Conservation (phyloP, 2,329 filamentous ascomycete species). For the Rutstroemia sp. region DNA sequence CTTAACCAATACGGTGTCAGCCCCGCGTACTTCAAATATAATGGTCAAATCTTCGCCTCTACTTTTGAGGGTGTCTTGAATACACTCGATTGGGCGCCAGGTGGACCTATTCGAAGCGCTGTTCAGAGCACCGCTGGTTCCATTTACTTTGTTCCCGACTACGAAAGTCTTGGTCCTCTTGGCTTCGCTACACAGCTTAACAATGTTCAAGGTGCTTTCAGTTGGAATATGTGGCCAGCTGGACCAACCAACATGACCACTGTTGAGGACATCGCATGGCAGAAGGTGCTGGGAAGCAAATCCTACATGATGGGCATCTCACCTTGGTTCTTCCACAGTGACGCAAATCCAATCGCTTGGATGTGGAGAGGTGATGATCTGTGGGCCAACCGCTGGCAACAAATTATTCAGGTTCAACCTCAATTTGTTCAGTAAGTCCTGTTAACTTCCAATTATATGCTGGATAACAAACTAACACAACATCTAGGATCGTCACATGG, state of each 20-base stretch:
- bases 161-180: conserved; percentile 33
- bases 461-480: conserved; percentile 13
- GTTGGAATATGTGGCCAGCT: conserved; percentile 39
- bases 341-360: conserved; percentile 53
- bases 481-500: conserved; percentile 36
- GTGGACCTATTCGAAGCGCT: conserved; percentile 31
- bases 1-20: conserved; percentile 29
- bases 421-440: conserved; percentile 35
- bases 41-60: conserved; percentile 38
- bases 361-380: conserved; percentile 53
- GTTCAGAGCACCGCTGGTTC: conserved; percentile 17
- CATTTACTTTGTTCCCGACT: conserved; percentile 41
- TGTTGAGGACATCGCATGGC: conserved; percentile 35
- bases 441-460: conserved; percentile 12
- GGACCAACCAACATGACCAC: conserved; percentile 31
- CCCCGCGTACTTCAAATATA: conserved; percentile 32
- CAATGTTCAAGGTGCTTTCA: conserved; percentile 34
- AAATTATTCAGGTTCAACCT: conserved; percentile 39
- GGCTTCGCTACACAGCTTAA: conserved; percentile 24
- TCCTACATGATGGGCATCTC: conserved; percentile 49
- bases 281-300: conserved; percentile 31
- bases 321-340: conserved; percentile 54
- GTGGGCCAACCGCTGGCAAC: conserved; percentile 52
- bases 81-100: conserved; percentile 35
- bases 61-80: conserved; percentile 43